phyloP scores from a whole-genome alignment of 2,329 filamentous ascomycete species.

The Exophiala sp. region DNA sequence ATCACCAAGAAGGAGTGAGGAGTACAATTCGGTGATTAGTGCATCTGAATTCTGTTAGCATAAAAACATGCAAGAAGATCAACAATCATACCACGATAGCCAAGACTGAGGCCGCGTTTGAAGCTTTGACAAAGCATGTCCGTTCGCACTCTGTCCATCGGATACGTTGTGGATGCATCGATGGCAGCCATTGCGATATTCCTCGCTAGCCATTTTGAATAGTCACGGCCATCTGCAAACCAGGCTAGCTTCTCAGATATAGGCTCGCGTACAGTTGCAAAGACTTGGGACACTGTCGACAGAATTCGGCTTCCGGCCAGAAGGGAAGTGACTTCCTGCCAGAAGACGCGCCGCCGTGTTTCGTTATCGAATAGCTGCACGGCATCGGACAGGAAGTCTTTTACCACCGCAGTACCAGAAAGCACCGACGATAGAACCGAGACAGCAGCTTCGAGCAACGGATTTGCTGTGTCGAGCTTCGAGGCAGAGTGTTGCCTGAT shows the following conservation, averaged over 20 bases:
- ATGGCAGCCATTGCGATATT: slow-evolving; percentile 53
- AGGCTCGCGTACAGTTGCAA: slow-evolving; percentile 36
- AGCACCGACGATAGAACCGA: slow-evolving; percentile 36
- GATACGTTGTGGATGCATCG: slow-evolving; percentile 39
- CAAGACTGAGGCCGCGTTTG: slow-evolving; percentile 64
- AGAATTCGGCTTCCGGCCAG: slow-evolving; percentile 60
- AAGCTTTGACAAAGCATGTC: slow-evolving; percentile 44
- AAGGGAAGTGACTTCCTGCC: slow-evolving; percentile 61
- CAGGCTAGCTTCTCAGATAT: slow-evolving; percentile 45
- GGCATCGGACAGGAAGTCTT: slow-evolving; percentile 35
- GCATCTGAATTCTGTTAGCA: slow-evolving; percentile 33
- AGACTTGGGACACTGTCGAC: slow-evolving; percentile 55
- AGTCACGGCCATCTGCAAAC: slow-evolving; percentile 63
- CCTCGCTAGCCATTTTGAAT: slow-evolving; percentile 67
- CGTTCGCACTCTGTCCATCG: slow-evolving; percentile 28
- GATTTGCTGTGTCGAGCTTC: slow-evolving; percentile 29
- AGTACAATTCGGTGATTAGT: slow-evolving; percentile 40
- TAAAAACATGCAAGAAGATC: slow-evolving; percentile 14
- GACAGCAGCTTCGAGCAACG: slow-evolving; percentile 36
- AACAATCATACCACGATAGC: slow-evolving; percentile 60
- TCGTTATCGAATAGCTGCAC: slow-evolving; percentile 37
- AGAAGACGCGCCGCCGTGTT: slow-evolving; percentile 44
- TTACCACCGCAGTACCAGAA: slow-evolving; percentile 11
- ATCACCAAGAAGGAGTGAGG: slow-evolving; percentile 35
- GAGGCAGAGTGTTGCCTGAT: slow-evolving; percentile 57